Base-by-base conservation (phyloP, 1,139 yeast genomes). In the Kodamaea sp. region DNA sequence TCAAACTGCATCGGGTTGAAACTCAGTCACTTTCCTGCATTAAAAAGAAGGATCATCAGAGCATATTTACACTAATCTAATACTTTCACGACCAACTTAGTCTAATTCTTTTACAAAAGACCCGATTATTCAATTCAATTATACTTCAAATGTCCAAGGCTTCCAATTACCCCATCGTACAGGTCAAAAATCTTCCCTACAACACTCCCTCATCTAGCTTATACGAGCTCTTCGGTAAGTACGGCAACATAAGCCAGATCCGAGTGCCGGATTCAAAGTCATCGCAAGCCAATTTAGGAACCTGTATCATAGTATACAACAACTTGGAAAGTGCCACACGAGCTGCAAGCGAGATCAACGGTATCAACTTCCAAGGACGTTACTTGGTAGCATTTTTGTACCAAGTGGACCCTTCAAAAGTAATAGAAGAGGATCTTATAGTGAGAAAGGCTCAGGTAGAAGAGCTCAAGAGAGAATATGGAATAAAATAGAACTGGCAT, bases 131-230 rank as follows among this genome's bases (percentile, higher is more conserved):
- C n/a, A n/a, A n/a, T n/a, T n/a, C n/a, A n/a, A n/a, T n/a, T n/a
- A n/a, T n/a, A n/a, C n/a, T n/a, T n/a, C n/a, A n/a, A 24, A 46
- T 46, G 50, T 41, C 48, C 5, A 37, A 37, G 24, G 15, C 33
- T 15, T 7, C 28, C 13, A 67, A 66, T 15, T 70, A 70, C 31
- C 82, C 82, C 3, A 73, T 76, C 25, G 63, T 81, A 8, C 66
- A 66, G 39, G 79, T 79, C 22, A 78, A 78, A 50, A 81, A 81
- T 49, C 63, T 81, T 11, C 81, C 87, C 1, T 80, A 72, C 50
- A 67, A 67, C 23, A 66, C 75, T 3, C 59, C 75, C 2, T 51
- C 73, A 0, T 63, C 61, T 2, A 73, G 78, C 19, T 55, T 82
- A 18, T 80, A 73, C 47, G 73, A 70, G 15, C 59, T 80, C 8